phyloP scores from a whole-genome alignment of 257 asterid species.

The Scutellaria barbata region DNA sequence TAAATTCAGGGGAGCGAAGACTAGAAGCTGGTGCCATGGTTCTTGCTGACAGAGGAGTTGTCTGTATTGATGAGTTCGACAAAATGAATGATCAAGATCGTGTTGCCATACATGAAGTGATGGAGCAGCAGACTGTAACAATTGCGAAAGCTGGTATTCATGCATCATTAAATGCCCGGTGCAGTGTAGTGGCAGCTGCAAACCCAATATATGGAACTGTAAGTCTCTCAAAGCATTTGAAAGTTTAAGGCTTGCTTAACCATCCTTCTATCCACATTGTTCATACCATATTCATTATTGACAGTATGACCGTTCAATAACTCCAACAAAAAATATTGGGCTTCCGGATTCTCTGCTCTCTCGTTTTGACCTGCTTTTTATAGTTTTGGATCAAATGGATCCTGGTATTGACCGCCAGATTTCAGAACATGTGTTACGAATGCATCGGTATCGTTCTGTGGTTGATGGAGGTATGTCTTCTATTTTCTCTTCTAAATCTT shows the following conservation, averaged over 20 bases:
- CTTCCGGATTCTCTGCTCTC: slow-evolving; percentile 98
- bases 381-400: slow-evolving; percentile 99
- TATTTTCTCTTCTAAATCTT: slow-evolving; percentile 15
- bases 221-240: slow-evolving; percentile 45
- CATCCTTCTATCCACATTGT: slow-evolving; percentile 6
- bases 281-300: slow-evolving; percentile 27
- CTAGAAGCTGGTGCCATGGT: slow-evolving; percentile 99
- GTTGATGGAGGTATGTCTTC: slow-evolving; percentile 66
- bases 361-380: slow-evolving; percentile 93
- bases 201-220: slow-evolving; percentile 99
- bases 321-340: slow-evolving; percentile 96
- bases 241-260: neutral
- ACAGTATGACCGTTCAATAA: slow-evolving; percentile 95
- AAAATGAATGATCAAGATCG: slow-evolving; percentile 99
- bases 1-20: slow-evolving; percentile 75
- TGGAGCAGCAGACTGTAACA: slow-evolving; percentile 99
- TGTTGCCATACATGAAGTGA: slow-evolving; percentile 97
- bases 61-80: slow-evolving; percentile 96
- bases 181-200: slow-evolving; percentile 99
- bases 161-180: slow-evolving; percentile 95
- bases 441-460: slow-evolving; percentile 83
- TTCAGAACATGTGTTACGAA: slow-evolving; percentile 87
- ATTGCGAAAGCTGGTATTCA: slow-evolving; percentile 99
- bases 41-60: slow-evolving; percentile 96
- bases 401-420: slow-evolving; percentile 86